These are phyloP conservation scores for Polygonum maritimum DNA, from an alignment of 148 eudicot species.

Conservation along the genomic window DNA sequence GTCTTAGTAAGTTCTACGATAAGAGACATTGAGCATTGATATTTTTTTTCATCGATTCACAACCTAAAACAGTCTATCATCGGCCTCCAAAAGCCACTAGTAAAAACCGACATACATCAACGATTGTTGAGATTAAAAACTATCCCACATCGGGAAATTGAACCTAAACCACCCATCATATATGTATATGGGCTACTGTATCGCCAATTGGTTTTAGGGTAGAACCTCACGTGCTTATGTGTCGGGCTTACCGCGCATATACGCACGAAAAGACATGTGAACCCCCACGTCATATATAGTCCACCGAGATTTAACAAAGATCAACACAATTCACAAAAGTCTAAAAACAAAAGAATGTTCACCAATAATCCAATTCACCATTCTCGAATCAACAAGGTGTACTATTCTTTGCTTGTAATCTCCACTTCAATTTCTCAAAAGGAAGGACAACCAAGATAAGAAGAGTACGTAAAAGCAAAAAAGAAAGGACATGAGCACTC, in stretches of 20 bases:
- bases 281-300: no score
- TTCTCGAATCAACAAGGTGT: not conserved
- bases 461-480: not conserved
- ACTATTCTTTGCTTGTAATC: not conserved
- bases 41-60: not conserved
- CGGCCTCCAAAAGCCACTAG: not conserved
- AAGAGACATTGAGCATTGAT: no score
- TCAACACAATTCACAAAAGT: not conserved
- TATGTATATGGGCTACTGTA: no score
- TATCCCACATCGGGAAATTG: no score
- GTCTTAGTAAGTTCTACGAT: no score
- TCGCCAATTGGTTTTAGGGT: no score
- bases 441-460: not conserved
- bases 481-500: not conserved
- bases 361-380: not conserved
- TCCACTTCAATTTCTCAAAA: not conserved
- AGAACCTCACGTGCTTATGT: no score
- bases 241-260: no score
- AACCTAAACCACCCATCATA: no score
- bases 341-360: not conserved
- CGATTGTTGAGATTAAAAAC: not conserved
- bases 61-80: not conserved
- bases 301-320: no score
- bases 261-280: no score
- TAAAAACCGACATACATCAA: not conserved